Percentiles rank a stretch among this genome's conserved stretches.
Conservation (phyloP, 2,329 filamentous ascomycete genomes). For the Paecilomyces niveus region DNA sequence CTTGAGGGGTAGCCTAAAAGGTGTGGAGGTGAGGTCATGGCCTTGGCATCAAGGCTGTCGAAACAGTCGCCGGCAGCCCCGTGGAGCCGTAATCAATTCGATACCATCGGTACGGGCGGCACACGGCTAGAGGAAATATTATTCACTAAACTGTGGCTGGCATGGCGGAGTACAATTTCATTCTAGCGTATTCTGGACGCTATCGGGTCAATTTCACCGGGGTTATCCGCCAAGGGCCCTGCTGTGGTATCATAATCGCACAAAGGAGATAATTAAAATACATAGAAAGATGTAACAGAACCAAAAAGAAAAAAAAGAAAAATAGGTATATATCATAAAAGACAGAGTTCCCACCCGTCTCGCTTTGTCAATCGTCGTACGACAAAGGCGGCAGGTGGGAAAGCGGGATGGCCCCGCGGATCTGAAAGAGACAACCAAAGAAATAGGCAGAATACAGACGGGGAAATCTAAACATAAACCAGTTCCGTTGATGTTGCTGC, state of each 20-base stretch:
- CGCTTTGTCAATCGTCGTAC: not conserved
- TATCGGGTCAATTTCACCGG: not conserved
- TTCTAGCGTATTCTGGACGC: not conserved
- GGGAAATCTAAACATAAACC: not conserved
- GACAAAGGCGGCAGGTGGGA: not conserved
- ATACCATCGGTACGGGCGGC: not conserved
- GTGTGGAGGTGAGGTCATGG: not conserved
- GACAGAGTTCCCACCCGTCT: not conserved
- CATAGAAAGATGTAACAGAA: not conserved
- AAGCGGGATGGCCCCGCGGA: not conserved
- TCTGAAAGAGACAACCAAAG: not conserved
- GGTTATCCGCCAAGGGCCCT: not conserved
- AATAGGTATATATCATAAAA: not conserved
- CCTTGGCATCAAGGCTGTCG: not conserved
- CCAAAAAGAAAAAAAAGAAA: not conserved
- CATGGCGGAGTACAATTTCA: not conserved
- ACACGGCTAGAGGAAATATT: not conserved
- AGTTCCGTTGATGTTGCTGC: not conserved
- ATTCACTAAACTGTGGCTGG: not conserved
- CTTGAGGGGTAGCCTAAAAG: not conserved
- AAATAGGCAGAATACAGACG: not conserved
- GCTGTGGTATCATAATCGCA: not conserved
- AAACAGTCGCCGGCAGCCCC: not conserved
- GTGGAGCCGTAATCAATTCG: not conserved
- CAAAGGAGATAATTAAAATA: not conserved